Evolutionary conservation across 495 filamentous ascomycete genomes (phyloP), one percentile per base, ranked within the genome.

Genomic region (Talaromyces liani): DNA sequence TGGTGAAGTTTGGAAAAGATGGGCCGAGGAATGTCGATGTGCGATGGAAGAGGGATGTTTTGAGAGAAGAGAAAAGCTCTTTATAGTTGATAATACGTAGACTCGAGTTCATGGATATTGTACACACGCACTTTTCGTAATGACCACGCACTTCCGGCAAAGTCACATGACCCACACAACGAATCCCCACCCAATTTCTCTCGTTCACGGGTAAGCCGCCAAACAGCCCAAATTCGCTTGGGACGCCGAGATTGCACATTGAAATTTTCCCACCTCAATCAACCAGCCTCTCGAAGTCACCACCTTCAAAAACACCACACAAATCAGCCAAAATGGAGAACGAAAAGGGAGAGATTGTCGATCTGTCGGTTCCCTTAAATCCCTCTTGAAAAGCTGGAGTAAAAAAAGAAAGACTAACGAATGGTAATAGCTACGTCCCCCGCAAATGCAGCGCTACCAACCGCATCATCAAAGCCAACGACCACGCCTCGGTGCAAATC

Each of bases 401-500:
- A 39, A 62, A n/a, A 45, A 56, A 24, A 14, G 33, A 31, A n/a
- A 57, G 55, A 45, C 33, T 58, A 41, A 62, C 63, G 54, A 59
- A 66, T 64, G 73, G 72, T 12, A 59, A 27, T 24, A 96, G 92
- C 79, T 98, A 97, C 86, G 92, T 97, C 84, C 93, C 95, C 79
- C 92, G 94, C 85, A 99, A 93, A 87, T 93, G 91, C 89, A 89
- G 85, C 78, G 91, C 91, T 72, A 93, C 91, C 79, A 90, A 90
- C 88, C 87, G 91, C 80, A 97, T 98, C 87, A 97, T 98, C 87
- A 97, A 97, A 85, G 91, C 94, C 83, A 97, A 97, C 82, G 94
- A 95, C 82, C 91, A 95, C 84, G 91, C 90, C 70, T 92, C 89
- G 62, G 93, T 92, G 70, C 90, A 97, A 83, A 89, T 96, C 56